phyloP scores from a whole-genome alignment of 73 alveolate species.

The Paramecium primaurelia region DNA sequence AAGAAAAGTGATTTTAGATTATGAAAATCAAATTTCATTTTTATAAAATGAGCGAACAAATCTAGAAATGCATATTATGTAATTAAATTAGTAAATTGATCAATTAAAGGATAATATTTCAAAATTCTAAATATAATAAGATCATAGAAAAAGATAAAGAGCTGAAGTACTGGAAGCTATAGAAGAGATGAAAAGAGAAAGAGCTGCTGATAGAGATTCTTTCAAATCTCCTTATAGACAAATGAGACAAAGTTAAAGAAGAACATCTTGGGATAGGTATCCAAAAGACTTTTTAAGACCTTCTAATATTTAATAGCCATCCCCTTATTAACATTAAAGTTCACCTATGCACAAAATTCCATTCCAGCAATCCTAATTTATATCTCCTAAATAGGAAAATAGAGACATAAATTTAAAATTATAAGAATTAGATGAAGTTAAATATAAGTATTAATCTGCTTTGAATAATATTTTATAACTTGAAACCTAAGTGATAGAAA shows the following conservation, averaged over 20 bases:
- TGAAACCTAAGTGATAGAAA: slow-evolving; percentile 15
- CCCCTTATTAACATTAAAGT: not conserved
- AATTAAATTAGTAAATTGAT: not conserved
- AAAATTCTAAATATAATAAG: not conserved
- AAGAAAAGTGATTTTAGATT: not conserved
- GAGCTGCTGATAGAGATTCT: slow-evolving; percentile 26
- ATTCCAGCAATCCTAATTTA: not conserved
- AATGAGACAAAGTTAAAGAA: not conserved
- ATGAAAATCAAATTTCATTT: not conserved
- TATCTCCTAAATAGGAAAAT: slow-evolving; percentile 10
- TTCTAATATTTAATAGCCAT: not conserved
- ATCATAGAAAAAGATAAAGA: slow-evolving; percentile 14
- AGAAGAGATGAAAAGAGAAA: slow-evolving; percentile 31
- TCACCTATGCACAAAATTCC: not conserved
- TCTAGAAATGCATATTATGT: not conserved
- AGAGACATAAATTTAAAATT: not conserved
- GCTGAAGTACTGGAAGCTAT: slow-evolving; percentile 44
- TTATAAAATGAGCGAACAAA: slow-evolving; percentile 2
- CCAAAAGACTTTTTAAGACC: not conserved
- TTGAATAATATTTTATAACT: not conserved
- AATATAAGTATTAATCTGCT: slow-evolving; percentile 9
- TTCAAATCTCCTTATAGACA: not conserved
- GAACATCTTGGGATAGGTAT: not conserved
- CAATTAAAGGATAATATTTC: not conserved
- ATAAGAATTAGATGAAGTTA: slow-evolving; percentile 34